phyloP scores from a whole-genome alignment of 345 rosid genomes.

The Pugionium dolabratum region DNA sequence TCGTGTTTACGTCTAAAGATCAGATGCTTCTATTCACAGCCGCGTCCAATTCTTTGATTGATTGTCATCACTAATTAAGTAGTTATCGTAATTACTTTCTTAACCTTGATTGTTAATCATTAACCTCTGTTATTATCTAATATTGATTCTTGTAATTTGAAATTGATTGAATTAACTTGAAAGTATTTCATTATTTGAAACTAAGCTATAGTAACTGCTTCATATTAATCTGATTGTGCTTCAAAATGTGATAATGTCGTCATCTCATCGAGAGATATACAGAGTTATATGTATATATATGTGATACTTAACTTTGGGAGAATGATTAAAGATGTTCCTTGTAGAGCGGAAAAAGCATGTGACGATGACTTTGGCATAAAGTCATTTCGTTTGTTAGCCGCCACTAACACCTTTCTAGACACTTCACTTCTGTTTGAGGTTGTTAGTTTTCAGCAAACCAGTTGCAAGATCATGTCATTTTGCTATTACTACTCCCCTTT shows the following conservation, averaged over 20 bases:
- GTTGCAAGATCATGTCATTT: not conserved
- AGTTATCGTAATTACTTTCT: conserved; percentile 34
- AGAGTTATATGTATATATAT: too few relatives aligned
- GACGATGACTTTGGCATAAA: conserved; percentile 43
- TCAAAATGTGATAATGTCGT: not conserved
- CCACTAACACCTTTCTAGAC: conserved; percentile 32
- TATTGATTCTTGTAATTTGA: conserved; percentile 38
- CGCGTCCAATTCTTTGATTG: conserved; percentile 67
- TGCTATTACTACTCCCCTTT: conserved; percentile 2
- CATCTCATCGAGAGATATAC: too few relatives aligned
- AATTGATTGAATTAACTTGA: conserved; percentile 37
- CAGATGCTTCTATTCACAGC: conserved; percentile 64
- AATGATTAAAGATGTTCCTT: conserved; percentile 42
- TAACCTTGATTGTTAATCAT: conserved; percentile 26
- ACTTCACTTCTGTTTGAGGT: conserved; percentile 36
- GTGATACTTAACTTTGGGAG: conserved; percentile 40
- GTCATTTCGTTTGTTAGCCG: conserved; percentile 44
- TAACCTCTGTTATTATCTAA: conserved; percentile 25
- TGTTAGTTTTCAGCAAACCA: conserved; percentile 1
- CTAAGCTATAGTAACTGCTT: not conserved
- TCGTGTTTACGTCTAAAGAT: conserved; percentile 47
- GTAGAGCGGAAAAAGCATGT: conserved; percentile 43
- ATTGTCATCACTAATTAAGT: conserved; percentile 67
- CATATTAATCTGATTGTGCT: not conserved
- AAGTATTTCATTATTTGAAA: conserved; percentile 26